phyloP scores from a whole-genome alignment of 352 stramenopile genomes.

The Globisporangium middletonii region DNA sequence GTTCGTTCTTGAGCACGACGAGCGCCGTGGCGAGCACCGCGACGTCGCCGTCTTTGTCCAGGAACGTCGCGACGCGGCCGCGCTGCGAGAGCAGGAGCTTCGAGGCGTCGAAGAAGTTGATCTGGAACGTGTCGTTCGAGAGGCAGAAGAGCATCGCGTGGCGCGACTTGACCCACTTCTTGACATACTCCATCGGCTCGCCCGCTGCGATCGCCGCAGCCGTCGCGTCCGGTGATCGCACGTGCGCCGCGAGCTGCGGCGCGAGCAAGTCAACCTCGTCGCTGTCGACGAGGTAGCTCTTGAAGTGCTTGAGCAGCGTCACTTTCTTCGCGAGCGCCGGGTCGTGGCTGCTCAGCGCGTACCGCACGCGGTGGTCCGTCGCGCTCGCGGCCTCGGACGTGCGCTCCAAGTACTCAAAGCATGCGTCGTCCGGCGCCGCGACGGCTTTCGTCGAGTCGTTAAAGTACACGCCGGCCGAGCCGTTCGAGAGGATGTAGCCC shows the following conservation, averaged over 20 bases:
- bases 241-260: conserved; percentile 24
- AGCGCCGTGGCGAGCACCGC: conserved; percentile 41
- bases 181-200: conserved; percentile 89
- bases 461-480: conserved; percentile 95
- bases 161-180: conserved; percentile 98
- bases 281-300: conserved; percentile 93
- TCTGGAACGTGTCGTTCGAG: conserved; percentile 94
- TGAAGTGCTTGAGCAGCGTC: conserved; percentile 96
- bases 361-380: conserved; percentile 29
- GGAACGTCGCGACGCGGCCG: conserved; percentile 87
- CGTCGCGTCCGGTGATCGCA: conserved; percentile 16
- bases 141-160: conserved; percentile 97
- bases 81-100: conserved; percentile 93
- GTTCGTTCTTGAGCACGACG: conserved; percentile 51
- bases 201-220: conserved; percentile 21
- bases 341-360: conserved; percentile 69
- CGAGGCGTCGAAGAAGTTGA: conserved; percentile 96
- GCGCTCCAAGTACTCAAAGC: conserved; percentile 96
- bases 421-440: conserved; percentile 73
- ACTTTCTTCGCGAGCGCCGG: conserved; percentile 95
- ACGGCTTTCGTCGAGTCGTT: conserved; percentile 99
- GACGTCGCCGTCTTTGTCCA: conserved; percentile 72
- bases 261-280: conserved; percentile 41
- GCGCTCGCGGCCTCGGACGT: conserved; percentile 36
- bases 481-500: conserved; percentile 96